These are phyloP conservation scores for Suillus americanus DNA, from an alignment of 768 basidiomycete species.

Conservation along the genomic window DNA sequence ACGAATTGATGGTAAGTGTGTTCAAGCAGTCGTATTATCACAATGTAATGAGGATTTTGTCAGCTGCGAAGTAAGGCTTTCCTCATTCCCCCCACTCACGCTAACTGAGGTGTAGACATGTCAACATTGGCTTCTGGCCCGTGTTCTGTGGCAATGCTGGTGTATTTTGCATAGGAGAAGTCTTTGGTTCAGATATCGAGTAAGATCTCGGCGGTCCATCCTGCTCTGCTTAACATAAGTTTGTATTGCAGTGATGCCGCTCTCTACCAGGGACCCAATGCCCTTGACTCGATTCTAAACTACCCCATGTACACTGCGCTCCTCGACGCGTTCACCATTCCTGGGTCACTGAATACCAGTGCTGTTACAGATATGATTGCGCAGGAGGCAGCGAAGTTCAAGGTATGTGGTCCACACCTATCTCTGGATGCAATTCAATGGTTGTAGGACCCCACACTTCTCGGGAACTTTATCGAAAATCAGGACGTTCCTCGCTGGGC, in stretches of 20 bases:
- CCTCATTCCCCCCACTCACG: background rate
- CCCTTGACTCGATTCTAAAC: conserved; percentile 69
- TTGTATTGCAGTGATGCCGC: conserved; percentile 47
- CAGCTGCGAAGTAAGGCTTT: conserved; percentile 34
- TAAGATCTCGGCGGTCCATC: conserved; percentile 21
- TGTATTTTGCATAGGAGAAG: conserved; percentile 87
- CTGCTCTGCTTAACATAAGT: conserved; percentile 9
- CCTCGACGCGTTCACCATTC: conserved; percentile 65
- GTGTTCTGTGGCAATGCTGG: conserved; percentile 70
- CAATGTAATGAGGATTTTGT: background rate
- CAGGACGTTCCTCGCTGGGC: conserved; percentile 77
- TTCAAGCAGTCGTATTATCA: background rate
- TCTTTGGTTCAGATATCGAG: conserved; percentile 56
- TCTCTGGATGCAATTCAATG: background rate
- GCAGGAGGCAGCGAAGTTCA: conserved; percentile 54
- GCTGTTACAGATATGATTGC: conserved; percentile 51
- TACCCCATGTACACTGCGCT: conserved; percentile 70
- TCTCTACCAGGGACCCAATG: conserved; percentile 58
- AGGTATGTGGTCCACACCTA: conserved; percentile 25
- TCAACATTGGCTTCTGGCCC: conserved; percentile 76
- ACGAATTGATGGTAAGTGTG: conserved; percentile 65
- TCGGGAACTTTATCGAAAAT: conserved; percentile 82
- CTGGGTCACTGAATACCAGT: conserved; percentile 65
- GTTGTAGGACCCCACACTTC: conserved; percentile 27
- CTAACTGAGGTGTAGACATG: conserved; percentile 47